These are phyloP conservation scores for Ricinus communis DNA, from an alignment of 345 rosid species.

Conservation along the genomic window DNA sequence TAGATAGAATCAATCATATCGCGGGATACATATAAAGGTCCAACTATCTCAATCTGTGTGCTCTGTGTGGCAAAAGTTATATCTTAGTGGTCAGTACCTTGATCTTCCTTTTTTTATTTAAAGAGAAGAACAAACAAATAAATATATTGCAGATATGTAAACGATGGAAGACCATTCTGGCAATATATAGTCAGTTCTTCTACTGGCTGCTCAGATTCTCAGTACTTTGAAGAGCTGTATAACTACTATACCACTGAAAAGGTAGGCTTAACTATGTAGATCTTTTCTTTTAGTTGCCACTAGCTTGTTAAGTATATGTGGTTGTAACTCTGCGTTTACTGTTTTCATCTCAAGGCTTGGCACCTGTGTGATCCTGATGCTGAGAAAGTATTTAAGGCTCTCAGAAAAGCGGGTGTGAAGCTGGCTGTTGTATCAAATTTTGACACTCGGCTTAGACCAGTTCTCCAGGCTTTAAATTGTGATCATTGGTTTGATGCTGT, in stretches of 20 bases:
- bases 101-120: background rate
- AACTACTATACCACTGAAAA: conserved; percentile 76
- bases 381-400: conserved; percentile 76
- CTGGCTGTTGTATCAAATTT: conserved; percentile 92
- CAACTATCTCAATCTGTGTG: background rate
- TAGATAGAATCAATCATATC: background rate
- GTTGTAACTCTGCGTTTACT: conserved; percentile 1
- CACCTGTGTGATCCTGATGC: conserved; percentile 93
- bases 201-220: conserved; percentile 85
- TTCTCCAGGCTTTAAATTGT: conserved; percentile 78
- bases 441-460: conserved; percentile 86
- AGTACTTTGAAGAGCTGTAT: conserved; percentile 92
- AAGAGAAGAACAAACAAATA: no score
- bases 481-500: conserved; percentile 96
- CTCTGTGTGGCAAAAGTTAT: background rate
- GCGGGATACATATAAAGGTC: no score
- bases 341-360: conserved; percentile 70
- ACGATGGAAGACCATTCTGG: conserved; percentile 96
- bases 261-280: conserved; percentile 34
- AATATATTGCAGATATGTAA: conserved; percentile 65
- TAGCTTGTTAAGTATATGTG: background rate
- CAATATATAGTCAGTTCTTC: conserved; percentile 83
- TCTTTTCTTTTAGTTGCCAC: background rate
- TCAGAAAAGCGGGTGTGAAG: conserved; percentile 76
- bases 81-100: background rate